These are phyloP conservation scores for Brachypodium distachyon DNA, from an alignment of 202 grass and related monocot species.

Conservation along the genomic window DNA sequence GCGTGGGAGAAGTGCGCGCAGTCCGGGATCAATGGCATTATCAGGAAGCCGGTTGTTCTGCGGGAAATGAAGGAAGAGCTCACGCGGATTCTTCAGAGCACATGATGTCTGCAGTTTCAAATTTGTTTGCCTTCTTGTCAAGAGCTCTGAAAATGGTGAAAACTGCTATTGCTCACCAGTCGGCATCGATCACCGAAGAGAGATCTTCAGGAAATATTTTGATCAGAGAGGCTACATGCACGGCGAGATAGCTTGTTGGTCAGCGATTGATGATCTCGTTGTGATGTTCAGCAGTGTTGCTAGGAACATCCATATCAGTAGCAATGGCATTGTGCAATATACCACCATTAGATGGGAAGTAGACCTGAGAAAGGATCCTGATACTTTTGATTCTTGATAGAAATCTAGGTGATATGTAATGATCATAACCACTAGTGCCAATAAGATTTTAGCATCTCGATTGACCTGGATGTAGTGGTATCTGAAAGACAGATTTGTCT, in stretches of 20 bases:
- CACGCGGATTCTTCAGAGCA: slow-evolving; percentile 36
- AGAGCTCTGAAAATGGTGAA: not conserved
- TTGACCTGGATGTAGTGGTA: not conserved
- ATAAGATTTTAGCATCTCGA: too few species aligned
- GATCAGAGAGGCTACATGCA: not conserved
- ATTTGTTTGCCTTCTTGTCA: not conserved
- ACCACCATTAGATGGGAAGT: not conserved
- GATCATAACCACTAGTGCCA: not conserved
- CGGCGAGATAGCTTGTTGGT: not conserved
- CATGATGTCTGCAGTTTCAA: not conserved
- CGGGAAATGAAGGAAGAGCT: slow-evolving; percentile 47
- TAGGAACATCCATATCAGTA: not conserved
- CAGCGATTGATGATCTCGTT: not conserved
- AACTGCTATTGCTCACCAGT: not conserved
- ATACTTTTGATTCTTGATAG: not conserved
- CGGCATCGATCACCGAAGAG: not conserved
- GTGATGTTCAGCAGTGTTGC: not conserved
- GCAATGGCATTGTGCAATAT: not conserved
- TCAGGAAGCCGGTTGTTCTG: slow-evolving; percentile 47
- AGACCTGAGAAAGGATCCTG: not conserved
- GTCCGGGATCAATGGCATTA: slow-evolving; percentile 43
- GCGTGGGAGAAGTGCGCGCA: slow-evolving; percentile 50
- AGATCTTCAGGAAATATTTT: not conserved
- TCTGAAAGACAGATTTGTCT: not conserved
- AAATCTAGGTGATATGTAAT: slow-evolving; percentile 12